Conservation (phyloP, 805 yeast species). For the Candida pseudofarinosa region DNA sequence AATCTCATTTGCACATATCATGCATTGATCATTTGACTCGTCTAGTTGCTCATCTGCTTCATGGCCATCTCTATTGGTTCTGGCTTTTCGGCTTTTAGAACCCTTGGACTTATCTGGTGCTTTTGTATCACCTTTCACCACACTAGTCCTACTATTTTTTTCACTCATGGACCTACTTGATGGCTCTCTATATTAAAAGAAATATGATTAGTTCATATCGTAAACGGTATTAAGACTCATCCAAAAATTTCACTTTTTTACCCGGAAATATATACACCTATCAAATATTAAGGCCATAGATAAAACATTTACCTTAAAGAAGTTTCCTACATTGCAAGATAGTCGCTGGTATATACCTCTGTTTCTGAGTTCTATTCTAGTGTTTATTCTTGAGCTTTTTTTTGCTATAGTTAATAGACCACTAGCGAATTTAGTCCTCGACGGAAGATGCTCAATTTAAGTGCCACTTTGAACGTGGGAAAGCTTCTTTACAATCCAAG, state of each 20-base stretch:
- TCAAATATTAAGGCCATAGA: no score
- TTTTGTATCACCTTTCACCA: conserved; percentile 5
- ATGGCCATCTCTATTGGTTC: conserved; percentile 4
- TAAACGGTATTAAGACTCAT: not conserved
- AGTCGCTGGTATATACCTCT: no score
- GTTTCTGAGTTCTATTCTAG: no score
- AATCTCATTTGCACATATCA: conserved; percentile 79
- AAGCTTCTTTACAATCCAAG: conserved; percentile 59
- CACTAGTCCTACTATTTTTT: conserved; percentile 4
- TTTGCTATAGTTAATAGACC: no score
- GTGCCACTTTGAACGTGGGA: conserved; percentile 71
- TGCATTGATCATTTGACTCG: conserved; percentile 48
- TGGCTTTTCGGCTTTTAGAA: conserved; percentile 2
- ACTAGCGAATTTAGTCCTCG: no score
- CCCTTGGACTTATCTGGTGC: conserved; percentile 2
- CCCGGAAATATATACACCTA: not conserved
- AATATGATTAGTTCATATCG: not conserved
- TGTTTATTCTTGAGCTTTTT: no score
- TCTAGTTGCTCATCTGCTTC: conserved; percentile 25
- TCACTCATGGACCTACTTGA: conserved; percentile 1
- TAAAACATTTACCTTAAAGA: no score
- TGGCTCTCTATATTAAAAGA: not conserved
- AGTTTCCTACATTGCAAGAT: no score
- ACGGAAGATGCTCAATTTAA: conserved; percentile 61
- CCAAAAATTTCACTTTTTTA: not conserved